Evolutionary conservation across 2,329 filamentous ascomycete genomes (phyloP).

Genomic region (Chalara sp.): DNA sequence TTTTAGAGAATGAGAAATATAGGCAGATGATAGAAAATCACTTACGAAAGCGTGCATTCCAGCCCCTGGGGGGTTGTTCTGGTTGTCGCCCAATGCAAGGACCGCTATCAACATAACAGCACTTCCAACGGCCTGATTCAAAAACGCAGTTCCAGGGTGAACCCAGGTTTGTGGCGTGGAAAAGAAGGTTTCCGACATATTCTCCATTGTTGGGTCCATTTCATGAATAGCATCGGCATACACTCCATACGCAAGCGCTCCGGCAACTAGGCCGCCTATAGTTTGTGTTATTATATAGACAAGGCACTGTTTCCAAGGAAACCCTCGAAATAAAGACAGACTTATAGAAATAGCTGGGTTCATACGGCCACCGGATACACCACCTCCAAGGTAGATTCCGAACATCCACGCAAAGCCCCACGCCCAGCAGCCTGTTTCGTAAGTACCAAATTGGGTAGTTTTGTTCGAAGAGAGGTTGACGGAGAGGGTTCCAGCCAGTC

Average conservation of each 20-base stretch:
- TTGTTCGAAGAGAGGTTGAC: no score
- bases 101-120: constrained; percentile 34
- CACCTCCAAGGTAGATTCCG: constrained; percentile 40
- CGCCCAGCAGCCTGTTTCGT: constrained; percentile 24
- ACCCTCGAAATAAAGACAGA: constrained; percentile 42
- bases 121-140: constrained; percentile 40
- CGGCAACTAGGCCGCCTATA: constrained; percentile 44
- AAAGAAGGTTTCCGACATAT: constrained; percentile 32
- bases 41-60: constrained; percentile 46
- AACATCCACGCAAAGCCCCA: constrained; percentile 51
- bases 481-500: no score
- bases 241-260: constrained; percentile 35
- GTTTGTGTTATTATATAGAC: constrained; percentile 46
- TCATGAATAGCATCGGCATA: constrained; percentile 31
- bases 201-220: constrained; percentile 22
- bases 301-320: constrained; percentile 43
- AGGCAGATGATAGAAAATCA: constrained; percentile 19
- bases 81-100: constrained; percentile 38
- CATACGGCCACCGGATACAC: constrained; percentile 39
- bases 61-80: constrained; percentile 40
- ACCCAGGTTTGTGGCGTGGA: constrained; percentile 34
- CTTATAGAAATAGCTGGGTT: constrained; percentile 37
- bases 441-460: no score
- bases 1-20: constrained; percentile 13
- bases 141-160: constrained; percentile 33